phyloP scores from a whole-genome alignment of 306 rosid genomes.

The Styphnolobium japonicum region DNA sequence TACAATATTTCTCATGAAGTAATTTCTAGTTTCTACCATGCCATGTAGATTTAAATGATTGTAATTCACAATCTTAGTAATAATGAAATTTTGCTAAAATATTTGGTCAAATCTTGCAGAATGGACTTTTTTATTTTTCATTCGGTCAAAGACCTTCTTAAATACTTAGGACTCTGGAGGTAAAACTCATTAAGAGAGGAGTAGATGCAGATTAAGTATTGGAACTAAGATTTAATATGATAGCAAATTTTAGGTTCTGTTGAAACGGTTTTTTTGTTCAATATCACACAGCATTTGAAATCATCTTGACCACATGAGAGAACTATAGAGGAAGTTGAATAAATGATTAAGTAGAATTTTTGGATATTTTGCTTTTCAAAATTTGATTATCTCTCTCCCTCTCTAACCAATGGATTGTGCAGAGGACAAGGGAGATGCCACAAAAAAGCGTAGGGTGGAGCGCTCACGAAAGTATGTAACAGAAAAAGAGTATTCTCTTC shows the following conservation, averaged over 20 bases:
- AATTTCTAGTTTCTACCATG: background rate
- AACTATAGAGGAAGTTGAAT: background rate
- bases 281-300: background rate
- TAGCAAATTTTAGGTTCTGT: background rate
- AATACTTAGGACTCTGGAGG: background rate
- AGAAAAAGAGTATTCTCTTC: background rate
- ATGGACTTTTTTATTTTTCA: no score
- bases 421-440: slow-evolving; percentile 67
- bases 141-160: no score
- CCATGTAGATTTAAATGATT: background rate
- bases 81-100: background rate
- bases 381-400: background rate
- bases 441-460: slow-evolving; percentile 82
- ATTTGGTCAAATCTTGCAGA: background rate
- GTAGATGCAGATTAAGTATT: background rate
- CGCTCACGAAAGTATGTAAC: slow-evolving; percentile 66
- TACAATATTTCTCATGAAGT: background rate
- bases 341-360: background rate
- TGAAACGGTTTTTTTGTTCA: background rate
- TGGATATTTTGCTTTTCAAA: background rate
- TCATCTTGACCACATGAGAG: background rate
- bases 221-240: slow-evolving; percentile 3
- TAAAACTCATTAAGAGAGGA: background rate
- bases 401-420: slow-evolving; percentile 36
- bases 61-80: background rate